Percentiles rank a stretch among this genome's conserved stretches.
Evolutionary conservation across 352 stramenopile species (phyloP).

Genomic region (Discostella stelligera): DNA sequence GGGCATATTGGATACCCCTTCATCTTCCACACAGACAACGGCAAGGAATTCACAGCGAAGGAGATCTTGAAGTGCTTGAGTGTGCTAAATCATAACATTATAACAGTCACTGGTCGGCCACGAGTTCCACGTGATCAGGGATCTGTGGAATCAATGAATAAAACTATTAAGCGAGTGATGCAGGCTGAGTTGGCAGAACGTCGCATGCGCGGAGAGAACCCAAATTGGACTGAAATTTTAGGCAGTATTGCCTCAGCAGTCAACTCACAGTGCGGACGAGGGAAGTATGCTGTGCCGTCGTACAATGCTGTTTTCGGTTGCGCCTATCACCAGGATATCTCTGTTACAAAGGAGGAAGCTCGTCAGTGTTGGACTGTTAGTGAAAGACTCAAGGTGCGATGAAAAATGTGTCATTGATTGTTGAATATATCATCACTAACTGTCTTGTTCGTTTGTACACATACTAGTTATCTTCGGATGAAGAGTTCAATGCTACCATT

Average conservation of each 20-base stretch:
- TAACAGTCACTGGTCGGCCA: constrained; percentile 6
- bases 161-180: constrained; percentile 14
- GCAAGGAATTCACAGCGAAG: constrained; percentile 3
- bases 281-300: not conserved
- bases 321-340: not conserved
- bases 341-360: not conserved
- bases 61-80: not conserved
- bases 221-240: constrained; percentile 13
- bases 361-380: not conserved
- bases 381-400: not conserved
- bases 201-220: not conserved
- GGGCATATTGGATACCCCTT: not conserved
- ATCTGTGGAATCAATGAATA: constrained; percentile 25
- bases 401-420: too few relatives aligned
- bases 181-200: not conserved
- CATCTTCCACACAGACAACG: too few relatives aligned
- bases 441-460: too few relatives aligned
- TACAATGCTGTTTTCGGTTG: constrained; percentile 9
- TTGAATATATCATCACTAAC: too few relatives aligned
- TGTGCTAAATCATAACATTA: constrained; percentile 4
- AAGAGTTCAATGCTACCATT: too few relatives aligned
- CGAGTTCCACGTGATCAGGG: constrained; percentile 17
- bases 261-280: not conserved
- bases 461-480: too few relatives aligned
- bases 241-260: not conserved